Base-by-base conservation (phyloP, 2,329 filamentous ascomycete species). In the Botrytis byssoidea region DNA sequence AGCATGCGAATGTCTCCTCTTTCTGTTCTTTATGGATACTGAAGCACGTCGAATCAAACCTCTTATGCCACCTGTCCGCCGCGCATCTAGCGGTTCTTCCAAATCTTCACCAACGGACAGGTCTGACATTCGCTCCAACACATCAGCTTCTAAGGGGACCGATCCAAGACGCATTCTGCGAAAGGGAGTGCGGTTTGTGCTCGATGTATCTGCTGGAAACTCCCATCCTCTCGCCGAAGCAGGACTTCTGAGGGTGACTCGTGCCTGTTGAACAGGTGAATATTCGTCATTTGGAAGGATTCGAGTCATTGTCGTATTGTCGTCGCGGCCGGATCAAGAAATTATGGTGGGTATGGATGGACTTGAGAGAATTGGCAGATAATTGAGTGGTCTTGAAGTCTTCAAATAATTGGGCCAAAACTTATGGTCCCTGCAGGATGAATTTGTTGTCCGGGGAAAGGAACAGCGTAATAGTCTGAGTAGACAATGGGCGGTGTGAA, bases 201-300 rank as follows among this genome's bases (percentile, higher is more conserved):
- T 32, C 7, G 46, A 12, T 59, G 35, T 59, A 40, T 40, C 46
- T 10, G 37, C 32, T 25, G 32, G 46, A 16, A 55, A 5, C 22
- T 55, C 46, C 65, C 65, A 67, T 20, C 48, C 51, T 25, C 32
- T 25, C 37, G 35, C 25, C 29, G 46, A 10, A 55, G 46, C 25
- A 59, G 78, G 74, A 60, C 73, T 77, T 74, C 72, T 82, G 77
- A 76, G 83, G 79, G 81, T 83, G 81, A 76, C 82, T 82, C 78
- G 85, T 82, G 77, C 73, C 77, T 87, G 85, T 76, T 85, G 84
- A 70, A 79, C 76, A 35, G 83, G 80, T 60, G 83, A 82, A 84
- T 83, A 85, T 75, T 85, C 84, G 75, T 80, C 79, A 74, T 84
- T 77, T 69, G 82, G 81, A 75, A 83, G 82, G 74, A 84, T 82